Percentiles rank a stretch among this genome's conserved stretches.
phyloP scores from a whole-genome alignment of 805 yeast species.

The Wickerhamiella dianesei region DNA sequence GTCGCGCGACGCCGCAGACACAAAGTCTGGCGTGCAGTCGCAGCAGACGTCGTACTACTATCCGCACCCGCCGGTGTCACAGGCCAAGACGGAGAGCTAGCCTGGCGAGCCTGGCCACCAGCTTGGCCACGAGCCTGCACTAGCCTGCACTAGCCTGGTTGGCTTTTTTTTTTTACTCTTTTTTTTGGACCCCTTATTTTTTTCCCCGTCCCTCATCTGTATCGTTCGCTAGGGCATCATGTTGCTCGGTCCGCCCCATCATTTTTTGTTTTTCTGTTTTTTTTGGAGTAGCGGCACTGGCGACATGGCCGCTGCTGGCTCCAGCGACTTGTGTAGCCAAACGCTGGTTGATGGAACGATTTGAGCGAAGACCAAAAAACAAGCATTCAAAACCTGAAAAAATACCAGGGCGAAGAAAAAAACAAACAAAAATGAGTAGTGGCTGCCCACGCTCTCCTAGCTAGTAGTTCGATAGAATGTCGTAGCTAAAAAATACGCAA shows the following conservation, averaged over 20 bases:
- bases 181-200: not conserved
- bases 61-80: not conserved
- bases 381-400: too few species aligned
- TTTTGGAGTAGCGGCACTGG: not conserved
- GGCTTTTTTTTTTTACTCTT: not conserved
- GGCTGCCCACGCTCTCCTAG: too few species aligned
- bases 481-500: too few species aligned
- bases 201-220: too few species aligned
- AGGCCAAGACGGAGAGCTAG: not conserved
- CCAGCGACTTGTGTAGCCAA: too few species aligned
- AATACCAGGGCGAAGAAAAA: too few species aligned
- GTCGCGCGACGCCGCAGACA: not conserved
- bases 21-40: not conserved
- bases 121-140: not conserved
- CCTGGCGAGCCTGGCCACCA: not conserved
- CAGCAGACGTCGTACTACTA: not conserved
- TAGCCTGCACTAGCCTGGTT: not conserved
- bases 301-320: too few species aligned
- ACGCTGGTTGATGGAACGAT: too few species aligned
- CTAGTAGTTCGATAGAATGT: too few species aligned
- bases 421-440: too few species aligned
- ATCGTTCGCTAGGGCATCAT: too few species aligned
- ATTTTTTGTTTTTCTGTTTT: not conserved
- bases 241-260: not conserved
- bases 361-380: too few species aligned